These are phyloP conservation scores for Leccinum pachyderme DNA, from an alignment of 1,284 basidiomycete species.

Conservation along the genomic window DNA sequence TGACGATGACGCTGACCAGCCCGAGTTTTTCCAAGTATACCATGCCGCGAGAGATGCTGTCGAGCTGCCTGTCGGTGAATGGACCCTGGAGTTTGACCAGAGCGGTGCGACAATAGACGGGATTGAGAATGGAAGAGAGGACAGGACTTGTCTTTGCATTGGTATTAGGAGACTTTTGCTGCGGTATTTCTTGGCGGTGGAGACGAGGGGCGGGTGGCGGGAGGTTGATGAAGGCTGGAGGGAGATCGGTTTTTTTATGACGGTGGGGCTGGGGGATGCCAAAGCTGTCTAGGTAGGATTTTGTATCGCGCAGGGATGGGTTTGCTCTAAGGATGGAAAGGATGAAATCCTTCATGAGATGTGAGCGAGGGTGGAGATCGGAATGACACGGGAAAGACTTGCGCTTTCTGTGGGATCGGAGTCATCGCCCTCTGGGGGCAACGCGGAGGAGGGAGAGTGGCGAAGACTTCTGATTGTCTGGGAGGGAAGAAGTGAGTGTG, in stretches of 20 bases:
- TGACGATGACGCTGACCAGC: slow-evolving; percentile 90
- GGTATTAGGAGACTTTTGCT: slow-evolving; percentile 25
- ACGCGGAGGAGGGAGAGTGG: slow-evolving; percentile 22
- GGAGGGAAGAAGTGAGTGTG: slow-evolving; percentile 5
- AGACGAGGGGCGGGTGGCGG: slow-evolving; percentile 12
- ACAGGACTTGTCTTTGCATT: slow-evolving; percentile 45
- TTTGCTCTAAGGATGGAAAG: slow-evolving; percentile 92
- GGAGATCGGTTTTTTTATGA: slow-evolving; percentile 23
- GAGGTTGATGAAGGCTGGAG: slow-evolving; percentile 24
- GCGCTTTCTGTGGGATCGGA: slow-evolving; percentile 52
- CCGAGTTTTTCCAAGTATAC: slow-evolving; percentile 95
- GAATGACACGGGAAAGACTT: slow-evolving; percentile 19
- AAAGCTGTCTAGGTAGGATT: slow-evolving; percentile 87
- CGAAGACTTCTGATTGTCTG: slow-evolving; percentile 52
- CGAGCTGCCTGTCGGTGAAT: slow-evolving; percentile 92
- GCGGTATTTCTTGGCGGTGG: slow-evolving; percentile 23
- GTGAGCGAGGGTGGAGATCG: slow-evolving; percentile 8
- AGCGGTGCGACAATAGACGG: slow-evolving; percentile 80
- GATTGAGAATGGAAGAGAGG: slow-evolving; percentile 82
- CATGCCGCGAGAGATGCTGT: slow-evolving; percentile 91
- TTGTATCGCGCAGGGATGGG: slow-evolving; percentile 89
- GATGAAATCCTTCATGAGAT: slow-evolving; percentile 81
- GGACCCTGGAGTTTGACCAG: slow-evolving; percentile 98
- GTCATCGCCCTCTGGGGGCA: slow-evolving; percentile 43
- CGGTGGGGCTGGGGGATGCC: slow-evolving; percentile 47